Base-by-base conservation (phyloP, 306 rosid species). In the Castanea mollissima region DNA sequence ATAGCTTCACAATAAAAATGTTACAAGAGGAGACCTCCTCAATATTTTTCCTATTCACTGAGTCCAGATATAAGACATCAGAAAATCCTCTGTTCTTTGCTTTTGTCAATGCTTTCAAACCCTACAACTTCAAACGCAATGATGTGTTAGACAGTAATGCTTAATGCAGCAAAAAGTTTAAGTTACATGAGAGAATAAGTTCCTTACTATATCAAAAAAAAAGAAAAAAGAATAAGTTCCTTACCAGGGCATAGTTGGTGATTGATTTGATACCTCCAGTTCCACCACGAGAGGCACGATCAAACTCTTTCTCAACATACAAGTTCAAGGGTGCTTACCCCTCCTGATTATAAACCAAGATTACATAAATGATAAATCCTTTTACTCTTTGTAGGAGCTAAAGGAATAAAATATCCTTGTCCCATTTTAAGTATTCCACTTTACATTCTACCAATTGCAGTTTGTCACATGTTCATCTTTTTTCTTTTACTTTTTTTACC, bases 1-100 rank as follows among this genome's bases (percentile, higher is more conserved):
- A 55, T 87, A 94, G 96, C 97, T 92, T 95, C 11, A 88, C 87
- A 76, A 87, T 54, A 73, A 95, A 95, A 70, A 95, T 78, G 85
- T 95, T 95, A 81, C 97, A 95, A 64, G 98, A 85, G 76, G 99
- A 95, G 11, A 91, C 96, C 88, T 92, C 99, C 88, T 95, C 98
- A 57, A 93, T n/a, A 77, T 85, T 80, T 75, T 74, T 95, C 79
- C 85, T 91, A 27, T 86, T 82, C 58, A 31, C 83, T 0, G 98
- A 90, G 75, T 93, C 99, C 1, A 95, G 85, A 79, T 90, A 95
- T 23, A 93, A 59, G 46, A 93, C 99, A 82, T 95, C 99, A 5
- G 99, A 91, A 85, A 81, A 95, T 41, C 98, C 99, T 70, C 77
- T 76, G 69, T 38, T 84, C 83, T 93, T 93, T 31, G 99, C 99